Conservation (phyloP, 2,329 filamentous ascomycete genomes). For the Drechslera avenae region DNA sequence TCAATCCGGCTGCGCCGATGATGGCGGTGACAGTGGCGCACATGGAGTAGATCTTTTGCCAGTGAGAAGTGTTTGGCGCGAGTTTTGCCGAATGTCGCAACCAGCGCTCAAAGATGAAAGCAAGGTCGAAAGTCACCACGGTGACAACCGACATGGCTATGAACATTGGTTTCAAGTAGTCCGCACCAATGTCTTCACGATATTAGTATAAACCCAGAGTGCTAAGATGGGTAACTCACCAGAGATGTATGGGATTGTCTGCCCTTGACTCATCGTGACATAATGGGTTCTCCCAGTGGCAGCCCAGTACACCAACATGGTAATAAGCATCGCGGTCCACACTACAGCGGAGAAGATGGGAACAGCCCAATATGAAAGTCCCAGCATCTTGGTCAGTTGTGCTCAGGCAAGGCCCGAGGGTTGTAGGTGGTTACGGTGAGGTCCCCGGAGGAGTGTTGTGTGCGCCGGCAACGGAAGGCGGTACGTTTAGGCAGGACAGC, state of each 20-base stretch:
- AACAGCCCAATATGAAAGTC: slow-evolving; percentile 63
- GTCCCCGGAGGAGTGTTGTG: not conserved
- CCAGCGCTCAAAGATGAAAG: slow-evolving; percentile 82
- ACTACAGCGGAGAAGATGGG: slow-evolving; percentile 68
- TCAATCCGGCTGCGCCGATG: slow-evolving; percentile 77
- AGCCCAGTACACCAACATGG: slow-evolving; percentile 73
- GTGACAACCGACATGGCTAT: slow-evolving; percentile 73
- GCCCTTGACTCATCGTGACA: slow-evolving; percentile 62
- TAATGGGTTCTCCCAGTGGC: slow-evolving; percentile 63
- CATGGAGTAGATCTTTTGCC: slow-evolving; percentile 66
- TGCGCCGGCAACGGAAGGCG: slow-evolving; percentile 7
- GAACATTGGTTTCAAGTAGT: slow-evolving; percentile 75
- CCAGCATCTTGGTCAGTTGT: slow-evolving; percentile 34
- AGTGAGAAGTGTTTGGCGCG: slow-evolving; percentile 69
- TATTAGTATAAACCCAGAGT: slow-evolving; percentile 21
- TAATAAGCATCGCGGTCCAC: slow-evolving; percentile 66
- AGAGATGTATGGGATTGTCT: slow-evolving; percentile 74
- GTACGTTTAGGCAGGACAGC: slow-evolving; percentile 5
- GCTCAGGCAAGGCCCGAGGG: not conserved
- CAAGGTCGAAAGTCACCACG: slow-evolving; percentile 78
- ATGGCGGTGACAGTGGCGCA: slow-evolving; percentile 72
- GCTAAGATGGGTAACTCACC: slow-evolving; percentile 49
- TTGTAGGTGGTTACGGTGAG: not conserved
- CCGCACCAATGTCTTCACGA: slow-evolving; percentile 60
- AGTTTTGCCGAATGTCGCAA: slow-evolving; percentile 81